Evolutionary conservation across 306 rosid genomes (phyloP), one percentile per base, ranked within the genome.

Genomic region (Vigna radiata): DNA sequence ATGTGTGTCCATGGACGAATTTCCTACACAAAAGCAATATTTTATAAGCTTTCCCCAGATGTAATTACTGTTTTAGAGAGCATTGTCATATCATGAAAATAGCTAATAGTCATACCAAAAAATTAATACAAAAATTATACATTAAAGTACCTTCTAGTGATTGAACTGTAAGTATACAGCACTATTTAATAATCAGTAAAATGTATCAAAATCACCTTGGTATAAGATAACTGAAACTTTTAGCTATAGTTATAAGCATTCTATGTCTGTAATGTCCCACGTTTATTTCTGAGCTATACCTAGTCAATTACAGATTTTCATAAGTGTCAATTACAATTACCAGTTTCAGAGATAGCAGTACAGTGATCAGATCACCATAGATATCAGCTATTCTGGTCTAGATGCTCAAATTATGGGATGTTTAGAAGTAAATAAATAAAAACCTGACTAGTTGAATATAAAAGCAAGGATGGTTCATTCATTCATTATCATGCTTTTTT

Each of bases 1-100:
- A 94, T 94, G 86, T 94, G 98, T 41, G 97, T 91, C 98, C 98
- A 90, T n/a, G 98, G 98, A 63, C 95, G 98, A 77, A 94, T 94
- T 88, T 94, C 98, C 98, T 94, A 75, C 55, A 65, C 58, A 70
- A 19, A 19, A 75, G 59, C 11, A 56, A 46, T 16, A 23, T 80
- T 54, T 63, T 43, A 55, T 19, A 29, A 75, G 63, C 68, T 81
- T 6, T 71, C 62, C 46, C 17, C 27, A 31, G 53, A 52, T 46
- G 47, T 25, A 25, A 13, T 29, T 2, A 5, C 33, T 31, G 19
- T 62, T 17, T 23, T 17, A 47, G 64, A 31, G 50, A 75, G 19
- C 69, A 17, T 47, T 68, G 50, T 77, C 75, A 29, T 68, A 69
- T 69, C 46, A 37, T 8, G 43, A 59, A 70, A 17, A 13, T 27